phyloP scores from a whole-genome alignment of 352 stramenopile genomes.

The Pythium utonaiense region DNA sequence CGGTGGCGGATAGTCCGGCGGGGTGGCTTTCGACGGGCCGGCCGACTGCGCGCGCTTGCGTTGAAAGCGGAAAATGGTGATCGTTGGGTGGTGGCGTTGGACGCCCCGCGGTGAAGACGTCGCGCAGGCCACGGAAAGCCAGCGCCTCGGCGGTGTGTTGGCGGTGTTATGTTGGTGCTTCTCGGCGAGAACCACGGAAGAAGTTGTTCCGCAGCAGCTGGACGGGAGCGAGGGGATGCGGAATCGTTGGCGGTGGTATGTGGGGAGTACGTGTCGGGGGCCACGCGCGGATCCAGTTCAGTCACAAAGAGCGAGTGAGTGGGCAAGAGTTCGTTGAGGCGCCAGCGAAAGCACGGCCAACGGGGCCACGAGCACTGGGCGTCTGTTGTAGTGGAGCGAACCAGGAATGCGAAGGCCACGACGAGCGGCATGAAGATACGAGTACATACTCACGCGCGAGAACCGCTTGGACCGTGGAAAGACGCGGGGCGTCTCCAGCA shows the following conservation, averaged over 20 bases:
- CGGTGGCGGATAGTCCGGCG: not conserved
- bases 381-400: conserved; percentile 12
- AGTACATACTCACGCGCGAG: too few species aligned
- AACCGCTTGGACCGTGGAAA: not conserved
- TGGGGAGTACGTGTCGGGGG: not conserved
- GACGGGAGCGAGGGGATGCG: not conserved
- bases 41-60: conserved; percentile 13
- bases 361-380: not conserved
- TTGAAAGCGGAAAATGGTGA: conserved; percentile 20
- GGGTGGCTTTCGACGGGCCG: not conserved
- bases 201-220: not conserved
- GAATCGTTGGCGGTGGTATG: too few species aligned
- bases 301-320: not conserved
- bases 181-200: not conserved
- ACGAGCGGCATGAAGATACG: not conserved
- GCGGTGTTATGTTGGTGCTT: not conserved
- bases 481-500: not conserved
- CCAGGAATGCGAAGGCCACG: not conserved
- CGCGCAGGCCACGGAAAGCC: not conserved
- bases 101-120: not conserved
- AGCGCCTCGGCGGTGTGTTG: not conserved
- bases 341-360: not conserved
- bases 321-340: not conserved
- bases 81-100: not conserved
- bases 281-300: not conserved